A percentile compares a stretch with the other conserved stretches of the same genome.
Conservation (phyloP, 306 rosid genomes). For the Psophocarpus tetragonolobus region DNA sequence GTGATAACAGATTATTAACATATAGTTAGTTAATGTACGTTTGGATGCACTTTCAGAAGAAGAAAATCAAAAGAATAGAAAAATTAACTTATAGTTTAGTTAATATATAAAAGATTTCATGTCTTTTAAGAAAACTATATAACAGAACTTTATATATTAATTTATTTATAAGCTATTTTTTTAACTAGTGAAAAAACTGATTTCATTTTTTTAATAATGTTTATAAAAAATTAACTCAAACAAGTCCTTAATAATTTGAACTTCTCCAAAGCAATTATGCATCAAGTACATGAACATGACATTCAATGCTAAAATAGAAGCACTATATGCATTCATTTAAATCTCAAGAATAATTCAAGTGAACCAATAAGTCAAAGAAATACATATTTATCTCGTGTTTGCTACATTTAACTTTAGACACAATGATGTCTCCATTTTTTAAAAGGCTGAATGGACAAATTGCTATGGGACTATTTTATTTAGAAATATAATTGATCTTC, state of each 20-base stretch:
- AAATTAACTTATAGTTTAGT: too few relatives aligned
- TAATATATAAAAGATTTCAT: too few relatives aligned
- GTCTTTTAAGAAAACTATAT: too few relatives aligned
- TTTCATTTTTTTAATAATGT: too few relatives aligned
- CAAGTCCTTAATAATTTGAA: too few relatives aligned
- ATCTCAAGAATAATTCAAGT: neutral
- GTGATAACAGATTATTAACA: neutral
- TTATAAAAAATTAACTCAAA: too few relatives aligned
- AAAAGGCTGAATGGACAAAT: neutral
- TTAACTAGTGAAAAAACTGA: too few relatives aligned
- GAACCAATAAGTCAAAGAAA: neutral
- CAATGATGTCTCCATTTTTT: neutral
- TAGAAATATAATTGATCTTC: neutral
- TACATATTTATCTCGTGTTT: neutral
- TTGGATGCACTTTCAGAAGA: too few relatives aligned
- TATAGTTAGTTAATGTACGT: neutral
- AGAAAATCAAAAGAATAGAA: too few relatives aligned
- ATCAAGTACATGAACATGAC: neutral
- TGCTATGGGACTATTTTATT: neutral
- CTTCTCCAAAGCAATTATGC: neutral
- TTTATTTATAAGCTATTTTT: too few relatives aligned
- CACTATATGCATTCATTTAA: neutral
- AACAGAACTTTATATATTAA: too few relatives aligned
- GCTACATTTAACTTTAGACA: neutral
- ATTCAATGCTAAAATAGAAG: neutral